These are phyloP conservation scores for Xanthoceras sorbifolium DNA, from an alignment of 345 rosid genomes.

Conservation along the genomic window DNA sequence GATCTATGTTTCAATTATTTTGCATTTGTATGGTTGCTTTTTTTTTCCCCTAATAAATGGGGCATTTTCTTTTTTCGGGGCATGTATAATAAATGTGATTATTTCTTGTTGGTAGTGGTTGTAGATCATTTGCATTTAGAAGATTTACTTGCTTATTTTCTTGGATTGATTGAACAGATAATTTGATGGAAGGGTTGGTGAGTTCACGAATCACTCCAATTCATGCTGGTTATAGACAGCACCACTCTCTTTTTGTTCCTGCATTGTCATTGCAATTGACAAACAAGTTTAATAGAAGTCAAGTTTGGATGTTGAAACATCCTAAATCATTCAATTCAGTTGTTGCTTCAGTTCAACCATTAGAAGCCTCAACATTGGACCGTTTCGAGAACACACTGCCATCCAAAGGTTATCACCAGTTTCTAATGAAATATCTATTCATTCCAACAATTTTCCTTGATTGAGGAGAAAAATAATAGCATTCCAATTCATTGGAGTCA, in stretches of 20 bases:
- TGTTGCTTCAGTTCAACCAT: conserved; percentile 53
- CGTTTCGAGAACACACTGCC: conserved; percentile 50
- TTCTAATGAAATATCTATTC: background rate
- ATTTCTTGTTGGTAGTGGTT: background rate
- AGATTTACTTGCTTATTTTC: background rate
- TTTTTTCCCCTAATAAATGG: background rate
- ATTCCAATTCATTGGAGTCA: background rate
- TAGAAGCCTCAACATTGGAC: conserved; percentile 44
- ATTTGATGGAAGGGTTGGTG: conserved; percentile 63
- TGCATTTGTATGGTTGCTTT: background rate
- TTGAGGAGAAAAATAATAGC: background rate
- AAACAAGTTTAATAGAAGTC: conserved; percentile 27
- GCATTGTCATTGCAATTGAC: conserved; percentile 31
- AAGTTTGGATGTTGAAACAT: conserved; percentile 37
- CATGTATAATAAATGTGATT: background rate
- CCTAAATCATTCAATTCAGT: conserved; percentile 43
- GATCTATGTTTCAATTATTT: background rate
- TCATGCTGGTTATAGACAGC: conserved; percentile 33
- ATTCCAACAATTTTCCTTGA: background rate
- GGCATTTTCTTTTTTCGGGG: background rate
- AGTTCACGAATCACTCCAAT: conserved; percentile 41
- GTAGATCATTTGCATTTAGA: background rate
- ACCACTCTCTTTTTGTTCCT: conserved; percentile 29
- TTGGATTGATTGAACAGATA: conserved; percentile 28
- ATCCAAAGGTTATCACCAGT: conserved; percentile 47